Percentiles rank a stretch among this genome's conserved stretches.
Conservation (phyloP, 345 rosid genomes). For the Aquilaria yunnanensis region DNA sequence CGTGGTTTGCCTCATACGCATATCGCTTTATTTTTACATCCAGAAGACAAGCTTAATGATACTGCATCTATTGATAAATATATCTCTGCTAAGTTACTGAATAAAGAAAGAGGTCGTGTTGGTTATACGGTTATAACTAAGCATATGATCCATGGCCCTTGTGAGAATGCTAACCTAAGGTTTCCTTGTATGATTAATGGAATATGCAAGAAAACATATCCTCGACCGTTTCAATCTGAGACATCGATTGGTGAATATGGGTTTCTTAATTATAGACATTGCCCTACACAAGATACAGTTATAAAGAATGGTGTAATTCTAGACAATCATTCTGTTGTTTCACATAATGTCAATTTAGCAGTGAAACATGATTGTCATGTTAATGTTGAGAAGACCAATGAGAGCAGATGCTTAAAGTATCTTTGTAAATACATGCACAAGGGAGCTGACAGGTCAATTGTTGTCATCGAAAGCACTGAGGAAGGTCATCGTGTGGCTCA, state of each 20-base stretch:
- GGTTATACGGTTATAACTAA: not conserved
- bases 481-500: not conserved
- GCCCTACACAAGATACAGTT: not conserved
- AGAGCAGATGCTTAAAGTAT: too few species aligned
- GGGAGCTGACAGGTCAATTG: not conserved
- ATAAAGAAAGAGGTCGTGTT: too few species aligned
- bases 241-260: not conserved
- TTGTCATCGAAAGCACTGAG: not conserved
- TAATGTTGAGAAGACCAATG: too few species aligned
- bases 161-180: not conserved
- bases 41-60: not conserved
- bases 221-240: not conserved
- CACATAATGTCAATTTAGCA: too few species aligned
- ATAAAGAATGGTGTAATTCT: not conserved
- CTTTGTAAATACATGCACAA: too few species aligned
- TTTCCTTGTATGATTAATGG: not conserved
- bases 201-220: not conserved
- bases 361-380: too few species aligned
- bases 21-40: not conserved
- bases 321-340: too few species aligned
- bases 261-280: not conserved
- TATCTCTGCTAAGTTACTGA: not conserved
- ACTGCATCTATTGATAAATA: not conserved
- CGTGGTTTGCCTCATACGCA: not conserved
- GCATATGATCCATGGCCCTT: constrained; percentile 7